Evolutionary conservation across 257 asterid genomes (phyloP), one percentile per base, ranked within the genome.

Genomic region (Cynanchum wilfordii): DNA sequence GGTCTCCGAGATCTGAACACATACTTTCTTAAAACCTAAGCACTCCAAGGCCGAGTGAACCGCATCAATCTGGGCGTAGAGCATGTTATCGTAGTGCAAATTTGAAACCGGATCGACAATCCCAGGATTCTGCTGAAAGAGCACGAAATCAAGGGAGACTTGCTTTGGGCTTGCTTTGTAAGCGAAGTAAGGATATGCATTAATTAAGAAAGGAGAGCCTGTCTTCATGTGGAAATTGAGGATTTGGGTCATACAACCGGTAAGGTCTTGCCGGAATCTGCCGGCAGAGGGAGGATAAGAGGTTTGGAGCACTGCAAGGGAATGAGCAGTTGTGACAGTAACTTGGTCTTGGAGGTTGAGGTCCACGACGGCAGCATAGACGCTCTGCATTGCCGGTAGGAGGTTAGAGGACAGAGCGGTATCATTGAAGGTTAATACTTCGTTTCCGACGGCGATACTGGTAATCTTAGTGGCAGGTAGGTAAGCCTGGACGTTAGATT

Each of bases 261-360:
- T 66, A 25, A 92, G 89, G 75, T 89, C 93, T 51, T 71, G 75
- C 13, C 93, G 88, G 77, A 92, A 92, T 10, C 66, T 69, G 13
- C 93, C 97, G 30, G 96, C 82, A 2, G 98, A 92, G 57, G 98
- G 98, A 0, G 98, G 98, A 49, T 90, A 92, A 0, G 98, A 92
- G 54, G 80, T 67, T 10, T 92, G 83, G 2, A 92, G 91, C 13
- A 92, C 24, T 10, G 89, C 96, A 19, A 92, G 79, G 70, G 89
- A 87, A 73, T 92, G 97, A 7, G 98, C 88, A 24, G 98, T 90
- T 57, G 98, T 92, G 51, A 92, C 96, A 9, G 40, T 29, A 27
- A 92, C 86, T 55, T 86, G 89, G 3, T 79, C 73, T 30, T 90
- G 88, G 71, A 92, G 87, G 60, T 83, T 81, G 66, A 90, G 88